phyloP scores from a whole-genome alignment of 2,329 filamentous ascomycete species.

The Xylaria sp. region DNA sequence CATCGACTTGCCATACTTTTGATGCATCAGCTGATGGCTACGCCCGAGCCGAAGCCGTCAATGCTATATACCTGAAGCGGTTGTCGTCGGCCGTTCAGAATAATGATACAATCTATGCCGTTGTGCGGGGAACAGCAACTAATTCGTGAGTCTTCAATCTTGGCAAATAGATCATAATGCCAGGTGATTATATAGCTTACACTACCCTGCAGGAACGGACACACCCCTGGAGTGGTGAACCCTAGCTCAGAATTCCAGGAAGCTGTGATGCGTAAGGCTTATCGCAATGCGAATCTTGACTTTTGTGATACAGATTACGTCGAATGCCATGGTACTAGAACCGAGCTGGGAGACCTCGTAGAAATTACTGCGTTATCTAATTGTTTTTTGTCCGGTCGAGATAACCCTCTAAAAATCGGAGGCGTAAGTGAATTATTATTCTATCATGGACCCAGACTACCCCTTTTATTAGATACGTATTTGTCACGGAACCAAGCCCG shows the following conservation, averaged over 20 bases:
- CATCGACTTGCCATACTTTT: slow-evolving; percentile 39
- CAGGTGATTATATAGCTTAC: background rate
- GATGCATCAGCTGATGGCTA: slow-evolving; percentile 43
- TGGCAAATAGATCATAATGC: background rate
- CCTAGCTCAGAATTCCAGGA: slow-evolving; percentile 47
- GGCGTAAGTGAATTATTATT: background rate
- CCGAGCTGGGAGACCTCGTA: slow-evolving; percentile 5
- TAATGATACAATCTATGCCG: slow-evolving; percentile 32
- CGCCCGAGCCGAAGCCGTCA: slow-evolving; percentile 39
- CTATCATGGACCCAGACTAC: background rate
- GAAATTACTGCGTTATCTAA: background rate
- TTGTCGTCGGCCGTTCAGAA: slow-evolving; percentile 28
- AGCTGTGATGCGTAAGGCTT: slow-evolving; percentile 51
- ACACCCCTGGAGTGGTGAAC: slow-evolving; percentile 14
- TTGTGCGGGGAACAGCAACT: slow-evolving; percentile 35
- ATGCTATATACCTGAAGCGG: slow-evolving; percentile 39
- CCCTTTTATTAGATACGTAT: background rate
- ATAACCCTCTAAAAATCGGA: background rate
- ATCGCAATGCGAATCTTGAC: slow-evolving; percentile 48
- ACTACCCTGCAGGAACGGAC: background rate
- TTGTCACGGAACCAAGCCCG: background rate
- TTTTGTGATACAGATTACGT: slow-evolving; percentile 44
- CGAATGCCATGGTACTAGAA: slow-evolving; percentile 49
- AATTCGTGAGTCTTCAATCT: slow-evolving; percentile 1
- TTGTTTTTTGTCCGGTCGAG: background rate